phyloP scores from a whole-genome alignment of 2,329 filamentous ascomycete species.

The Cercospora berteroae region DNA sequence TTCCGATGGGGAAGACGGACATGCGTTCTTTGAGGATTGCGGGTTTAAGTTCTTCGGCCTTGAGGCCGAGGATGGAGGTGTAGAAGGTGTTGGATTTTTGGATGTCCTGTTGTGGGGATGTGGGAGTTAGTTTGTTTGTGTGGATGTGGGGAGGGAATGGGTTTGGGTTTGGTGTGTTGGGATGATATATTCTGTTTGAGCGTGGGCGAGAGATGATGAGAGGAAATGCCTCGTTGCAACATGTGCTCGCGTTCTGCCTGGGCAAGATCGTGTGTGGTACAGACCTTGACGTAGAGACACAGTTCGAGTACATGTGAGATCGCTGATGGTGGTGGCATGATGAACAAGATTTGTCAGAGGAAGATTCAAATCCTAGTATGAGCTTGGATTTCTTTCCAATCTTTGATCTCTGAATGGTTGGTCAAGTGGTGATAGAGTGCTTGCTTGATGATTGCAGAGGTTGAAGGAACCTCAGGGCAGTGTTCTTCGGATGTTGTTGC shows the following conservation, averaged over 20 bases:
- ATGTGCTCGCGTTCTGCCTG: neutral
- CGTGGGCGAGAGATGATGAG: neutral
- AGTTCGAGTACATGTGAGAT: slow-evolving; percentile 20
- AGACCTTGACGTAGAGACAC: slow-evolving; percentile 17
- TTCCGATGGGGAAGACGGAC: slow-evolving; percentile 14
- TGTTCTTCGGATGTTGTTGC: neutral
- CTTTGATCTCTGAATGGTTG: neutral
- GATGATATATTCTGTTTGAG: neutral
- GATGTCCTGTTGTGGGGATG: neutral
- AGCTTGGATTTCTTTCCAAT: neutral
- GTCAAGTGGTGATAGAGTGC: neutral
- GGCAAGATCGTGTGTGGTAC: neutral
- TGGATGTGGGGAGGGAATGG: neutral
- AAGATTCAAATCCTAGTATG: neutral
- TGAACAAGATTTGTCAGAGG: neutral
- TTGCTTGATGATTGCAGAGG: neutral
- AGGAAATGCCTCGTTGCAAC: neutral
- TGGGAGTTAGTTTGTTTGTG: neutral
- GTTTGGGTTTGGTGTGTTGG: neutral
- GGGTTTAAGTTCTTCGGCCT: slow-evolving; percentile 5
- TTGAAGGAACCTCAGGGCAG: neutral
- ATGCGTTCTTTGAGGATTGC: slow-evolving; percentile 14
- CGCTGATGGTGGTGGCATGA: slow-evolving; percentile 5
- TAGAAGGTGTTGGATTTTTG: slow-evolving; percentile 11
- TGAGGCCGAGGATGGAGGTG: slow-evolving; percentile 13